Evolutionary conservation across 495 filamentous ascomycete genomes (phyloP).

Genomic region (Tetracladium setigerum): DNA sequence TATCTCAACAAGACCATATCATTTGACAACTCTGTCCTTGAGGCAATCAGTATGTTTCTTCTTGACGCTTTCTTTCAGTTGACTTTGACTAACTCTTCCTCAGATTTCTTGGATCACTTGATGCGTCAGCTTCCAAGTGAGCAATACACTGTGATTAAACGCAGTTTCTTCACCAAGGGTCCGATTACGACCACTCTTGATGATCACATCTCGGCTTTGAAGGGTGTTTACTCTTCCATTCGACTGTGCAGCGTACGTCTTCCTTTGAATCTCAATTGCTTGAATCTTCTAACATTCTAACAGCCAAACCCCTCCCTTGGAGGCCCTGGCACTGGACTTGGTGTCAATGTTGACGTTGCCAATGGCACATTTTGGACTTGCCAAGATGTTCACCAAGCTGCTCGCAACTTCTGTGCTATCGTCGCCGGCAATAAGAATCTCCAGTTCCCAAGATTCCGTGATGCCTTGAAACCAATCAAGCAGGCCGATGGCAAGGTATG

Average conservation of each 20-base stretch:
- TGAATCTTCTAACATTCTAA: not conserved
- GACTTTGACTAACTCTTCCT: not conserved
- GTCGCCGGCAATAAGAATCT: constrained; percentile 10
- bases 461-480: constrained; percentile 18
- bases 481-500: not conserved
- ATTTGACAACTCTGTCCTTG: constrained; percentile 59
- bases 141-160: constrained; percentile 58
- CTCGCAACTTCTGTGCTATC: constrained; percentile 17
- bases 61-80: not conserved
- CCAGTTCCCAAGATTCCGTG: constrained; percentile 6
- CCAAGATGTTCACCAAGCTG: constrained; percentile 22
- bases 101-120: constrained; percentile 80
- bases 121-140: constrained; percentile 67
- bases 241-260: constrained; percentile 52
- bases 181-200: constrained; percentile 10
- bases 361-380: constrained; percentile 68
- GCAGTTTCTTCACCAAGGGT: constrained; percentile 62
- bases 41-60: constrained; percentile 61
- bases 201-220: constrained; percentile 58
- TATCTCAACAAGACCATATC: constrained; percentile 54
- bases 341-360: constrained; percentile 77
- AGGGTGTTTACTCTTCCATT: constrained; percentile 78
- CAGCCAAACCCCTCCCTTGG: constrained; percentile 24
- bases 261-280: not conserved
- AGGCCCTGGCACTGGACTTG: constrained; percentile 40